Percentiles rank a stretch among this genome's conserved stretches.
These are phyloP conservation scores for Exophiala sp. DNA, from an alignment of 2,329 filamentous ascomycete genomes.

Conservation along the genomic window DNA sequence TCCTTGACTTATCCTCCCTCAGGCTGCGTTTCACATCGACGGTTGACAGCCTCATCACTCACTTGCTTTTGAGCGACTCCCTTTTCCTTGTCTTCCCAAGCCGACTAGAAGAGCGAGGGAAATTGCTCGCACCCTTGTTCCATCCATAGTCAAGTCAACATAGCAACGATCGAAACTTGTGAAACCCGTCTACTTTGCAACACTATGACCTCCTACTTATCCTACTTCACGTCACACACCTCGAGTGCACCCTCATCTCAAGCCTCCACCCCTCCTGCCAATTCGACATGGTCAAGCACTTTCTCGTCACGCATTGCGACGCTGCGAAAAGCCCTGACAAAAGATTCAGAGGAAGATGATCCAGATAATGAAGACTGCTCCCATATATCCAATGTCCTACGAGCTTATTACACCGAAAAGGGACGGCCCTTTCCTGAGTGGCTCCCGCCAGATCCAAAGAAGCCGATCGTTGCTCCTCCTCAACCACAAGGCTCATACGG, in stretches of 20 bases:
- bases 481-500: slow-evolving; percentile 46
- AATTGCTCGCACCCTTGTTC: no score
- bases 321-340: slow-evolving; percentile 62
- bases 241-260: slow-evolving; percentile 13
- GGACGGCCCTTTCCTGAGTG: slow-evolving; percentile 73
- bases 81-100: no score
- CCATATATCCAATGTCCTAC: slow-evolving; percentile 86
- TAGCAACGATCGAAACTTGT: no score
- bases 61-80: no score
- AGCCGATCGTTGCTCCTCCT: slow-evolving; percentile 49
- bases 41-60: no score
- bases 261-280: slow-evolving; percentile 10
- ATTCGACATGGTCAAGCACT: slow-evolving; percentile 41
- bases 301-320: slow-evolving; percentile 59
- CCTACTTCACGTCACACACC: slow-evolving; percentile 25
- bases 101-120: no score
- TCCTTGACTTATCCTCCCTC: no score
- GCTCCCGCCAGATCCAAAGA: slow-evolving; percentile 86
- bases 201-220: slow-evolving; percentile 26
- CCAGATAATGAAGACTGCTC: slow-evolving; percentile 69
- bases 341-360: slow-evolving; percentile 59
- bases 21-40: no score
- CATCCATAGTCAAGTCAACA: no score
- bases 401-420: slow-evolving; percentile 88
- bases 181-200: no score